Percentiles rank a stretch among this genome's conserved stretches.
phyloP scores from a whole-genome alignment of 257 asterid species.

The Scutellaria barbata region DNA sequence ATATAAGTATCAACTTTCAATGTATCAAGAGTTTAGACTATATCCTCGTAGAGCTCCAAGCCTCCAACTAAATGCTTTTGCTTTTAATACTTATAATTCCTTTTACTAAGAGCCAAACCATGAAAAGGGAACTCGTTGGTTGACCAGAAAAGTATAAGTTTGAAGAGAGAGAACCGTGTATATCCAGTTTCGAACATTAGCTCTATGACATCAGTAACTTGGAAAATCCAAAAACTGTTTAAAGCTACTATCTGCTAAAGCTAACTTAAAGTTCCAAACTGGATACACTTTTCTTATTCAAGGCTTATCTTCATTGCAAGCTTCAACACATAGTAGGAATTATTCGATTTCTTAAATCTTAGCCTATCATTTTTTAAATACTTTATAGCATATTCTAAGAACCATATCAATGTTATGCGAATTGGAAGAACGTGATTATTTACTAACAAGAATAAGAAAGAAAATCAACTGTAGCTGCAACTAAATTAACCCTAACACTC shows the following conservation, averaged over 20 bases:
- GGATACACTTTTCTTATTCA: too few species aligned
- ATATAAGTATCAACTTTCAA: background rate
- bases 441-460: background rate
- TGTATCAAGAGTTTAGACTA: background rate
- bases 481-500: slow-evolving; percentile 39
- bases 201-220: background rate
- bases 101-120: slow-evolving; percentile 10
- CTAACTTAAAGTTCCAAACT: too few species aligned
- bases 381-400: slow-evolving; percentile 3
- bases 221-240: background rate
- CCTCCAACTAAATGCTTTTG: background rate
- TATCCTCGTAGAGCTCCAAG: background rate
- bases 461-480: background rate
- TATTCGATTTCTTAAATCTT: background rate
- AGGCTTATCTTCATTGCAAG: too few species aligned
- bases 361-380: slow-evolving; percentile 19
- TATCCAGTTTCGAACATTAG: background rate
- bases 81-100: background rate
- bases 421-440: background rate
- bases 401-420: slow-evolving; percentile 20
- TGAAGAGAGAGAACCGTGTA: background rate
- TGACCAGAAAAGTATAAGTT: background rate
- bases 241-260: background rate
- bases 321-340: too few species aligned
- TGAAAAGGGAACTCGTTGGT: background rate